phyloP scores from a whole-genome alignment of 139 green algal species.

The Desmodesmus armatus region DNA sequence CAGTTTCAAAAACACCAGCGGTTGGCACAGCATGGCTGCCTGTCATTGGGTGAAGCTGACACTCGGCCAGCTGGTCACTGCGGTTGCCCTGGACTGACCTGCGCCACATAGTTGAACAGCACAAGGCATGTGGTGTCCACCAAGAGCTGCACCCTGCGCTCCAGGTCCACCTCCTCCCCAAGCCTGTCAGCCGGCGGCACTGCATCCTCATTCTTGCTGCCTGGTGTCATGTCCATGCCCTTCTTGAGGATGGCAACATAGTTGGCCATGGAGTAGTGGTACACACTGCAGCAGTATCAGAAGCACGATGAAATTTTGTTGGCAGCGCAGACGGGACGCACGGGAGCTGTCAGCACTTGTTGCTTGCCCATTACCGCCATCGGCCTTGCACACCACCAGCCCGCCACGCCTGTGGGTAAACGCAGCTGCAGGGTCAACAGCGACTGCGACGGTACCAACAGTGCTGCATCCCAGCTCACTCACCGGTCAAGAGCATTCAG shows the following conservation, averaged over 20 bases:
- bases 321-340: too few relatives aligned
- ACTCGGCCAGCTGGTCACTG: not conserved
- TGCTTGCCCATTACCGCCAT: too few relatives aligned
- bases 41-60: not conserved
- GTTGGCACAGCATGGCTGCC: not conserved
- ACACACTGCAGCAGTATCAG: constrained; percentile 72
- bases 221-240: constrained; percentile 84
- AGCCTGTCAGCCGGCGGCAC: constrained; percentile 49
- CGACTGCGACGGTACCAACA: not conserved
- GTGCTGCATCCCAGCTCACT: not conserved
- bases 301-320: too few relatives aligned
- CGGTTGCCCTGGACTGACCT: constrained; percentile 44
- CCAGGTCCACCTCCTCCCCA: constrained; percentile 59
- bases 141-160: constrained; percentile 79
- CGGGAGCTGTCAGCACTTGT: too few relatives aligned
- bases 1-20: too few relatives aligned
- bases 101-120: constrained; percentile 82
- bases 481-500: constrained; percentile 84
- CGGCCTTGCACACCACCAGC: not conserved
- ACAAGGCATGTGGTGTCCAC: constrained; percentile 78
- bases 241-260: constrained; percentile 88
- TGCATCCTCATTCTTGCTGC: constrained; percentile 63
- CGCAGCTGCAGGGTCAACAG: not conserved
- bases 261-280: constrained; percentile 96
- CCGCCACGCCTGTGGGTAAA: not conserved